Evolutionary conservation across 495 filamentous ascomycete genomes (phyloP), one percentile per base, ranked within the genome.

Genomic region (Penicillium ucsense): DNA sequence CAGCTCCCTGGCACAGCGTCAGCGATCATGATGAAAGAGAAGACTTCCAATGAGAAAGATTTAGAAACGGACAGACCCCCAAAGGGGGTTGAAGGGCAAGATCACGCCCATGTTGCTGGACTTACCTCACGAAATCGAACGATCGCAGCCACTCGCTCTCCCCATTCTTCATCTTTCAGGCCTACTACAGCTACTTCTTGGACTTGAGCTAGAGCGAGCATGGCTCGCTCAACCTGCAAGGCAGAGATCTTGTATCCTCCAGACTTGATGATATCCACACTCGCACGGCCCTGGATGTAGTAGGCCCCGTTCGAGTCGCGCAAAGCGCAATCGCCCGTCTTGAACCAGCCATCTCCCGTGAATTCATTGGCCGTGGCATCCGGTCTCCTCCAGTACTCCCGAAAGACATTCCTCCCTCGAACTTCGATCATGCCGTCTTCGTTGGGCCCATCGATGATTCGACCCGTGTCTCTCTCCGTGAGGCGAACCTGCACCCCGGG

Each of bases 161-260:
- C 70, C 64, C 66, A 73, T 63, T 73, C 70, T 39, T 67, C 58
- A 47, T 71, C 66, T 3, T 61, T 56, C 34, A 73, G 47, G 1
- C 70, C 70, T 10, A 73, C 68, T 9, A 73, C 65, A 5, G 66
- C 67, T 7, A 70, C 67, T 43, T 73, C 70, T 48, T 67, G 59
- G 27, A 73, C 61, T 6, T 50, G 49, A 7, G 63, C 51, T 31
- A 72, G 40, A 4, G 55, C 60, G 34, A 71, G 60, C 59, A 73
- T 65, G 42, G 68, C 68, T 6, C 67, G 61, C 52, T 73, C 70
- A 7, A 73, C 66, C 44, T 73, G 68, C 41, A 72, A 45, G 3
- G 70, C 68, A 1, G 68, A 73, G 20, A 73, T 64, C 51, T 73
- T 73, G 42, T 72, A 73, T 2, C 70, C 70, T 35, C 70, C 70